A percentile compares a stretch with the other conserved stretches of the same genome.
Evolutionary conservation across 2,329 filamentous ascomycete genomes (phyloP).

Genomic region (Paraphoma sp.): DNA sequence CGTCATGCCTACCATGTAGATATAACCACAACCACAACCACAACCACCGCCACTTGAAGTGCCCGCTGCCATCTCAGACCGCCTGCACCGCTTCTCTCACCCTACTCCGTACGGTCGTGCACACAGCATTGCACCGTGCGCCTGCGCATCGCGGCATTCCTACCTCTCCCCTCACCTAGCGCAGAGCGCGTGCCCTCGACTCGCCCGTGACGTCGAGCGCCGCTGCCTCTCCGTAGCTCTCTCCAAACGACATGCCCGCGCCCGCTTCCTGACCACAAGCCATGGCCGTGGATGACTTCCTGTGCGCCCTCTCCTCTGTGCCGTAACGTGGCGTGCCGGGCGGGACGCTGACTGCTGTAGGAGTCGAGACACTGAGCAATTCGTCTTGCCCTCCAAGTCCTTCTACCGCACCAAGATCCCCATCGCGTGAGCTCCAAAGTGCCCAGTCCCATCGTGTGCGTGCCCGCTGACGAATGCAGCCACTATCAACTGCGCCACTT

Average conservation of each 20-base stretch:
- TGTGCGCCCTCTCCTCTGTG: constrained; percentile 25
- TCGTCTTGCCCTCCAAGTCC: constrained; percentile 52
- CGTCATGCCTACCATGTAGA: too few species aligned
- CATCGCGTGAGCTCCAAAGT: constrained; percentile 49
- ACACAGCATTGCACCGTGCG: too few species aligned
- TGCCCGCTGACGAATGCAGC: constrained; percentile 52
- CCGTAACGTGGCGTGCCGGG: not conserved
- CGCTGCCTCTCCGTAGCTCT: constrained; percentile 6
- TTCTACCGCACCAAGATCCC: constrained; percentile 59
- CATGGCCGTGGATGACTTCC: constrained; percentile 49
- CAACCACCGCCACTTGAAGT: too few species aligned
- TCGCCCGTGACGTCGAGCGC: constrained; percentile 22
- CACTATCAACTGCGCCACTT: constrained; percentile 92
- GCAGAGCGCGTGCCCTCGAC: not conserved
- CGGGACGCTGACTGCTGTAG: constrained; percentile 37
- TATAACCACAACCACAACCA: too few species aligned
- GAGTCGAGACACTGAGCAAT: constrained; percentile 54
- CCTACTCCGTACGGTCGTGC: too few species aligned
- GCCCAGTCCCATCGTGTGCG: not conserved
- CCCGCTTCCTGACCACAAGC: constrained; percentile 26
- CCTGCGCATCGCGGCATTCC: too few species aligned
- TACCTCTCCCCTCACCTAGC: not conserved
- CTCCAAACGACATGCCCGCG: constrained; percentile 31
- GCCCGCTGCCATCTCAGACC: too few species aligned
- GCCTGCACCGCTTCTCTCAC: too few species aligned